A percentile compares a stretch with the other conserved stretches of the same genome.
phyloP scores from a whole-genome alignment of 2,329 filamentous ascomycete genomes.

The Myriosclerotinia curreyana region DNA sequence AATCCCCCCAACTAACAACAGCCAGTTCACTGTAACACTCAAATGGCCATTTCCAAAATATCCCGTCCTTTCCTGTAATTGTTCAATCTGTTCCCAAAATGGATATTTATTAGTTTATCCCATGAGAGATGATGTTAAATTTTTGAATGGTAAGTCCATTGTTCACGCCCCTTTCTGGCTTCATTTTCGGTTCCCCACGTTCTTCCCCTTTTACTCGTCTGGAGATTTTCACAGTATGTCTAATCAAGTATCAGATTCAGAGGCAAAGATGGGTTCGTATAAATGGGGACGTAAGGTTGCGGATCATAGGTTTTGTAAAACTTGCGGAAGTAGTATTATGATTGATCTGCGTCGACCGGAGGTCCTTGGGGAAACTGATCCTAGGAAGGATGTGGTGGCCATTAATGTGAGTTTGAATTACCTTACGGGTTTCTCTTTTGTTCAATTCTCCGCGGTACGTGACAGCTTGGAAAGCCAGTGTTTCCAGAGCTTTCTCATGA shows the following conservation, averaged over 20 bases:
- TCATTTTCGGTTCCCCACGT: not conserved
- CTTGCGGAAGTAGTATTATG: slow-evolving; percentile 29
- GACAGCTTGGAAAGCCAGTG: not conserved
- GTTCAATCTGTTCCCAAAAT: slow-evolving; percentile 59
- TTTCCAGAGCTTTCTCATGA: not conserved
- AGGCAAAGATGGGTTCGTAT: slow-evolving; percentile 23
- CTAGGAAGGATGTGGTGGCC: slow-evolving; percentile 29
- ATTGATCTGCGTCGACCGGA: slow-evolving; percentile 26
- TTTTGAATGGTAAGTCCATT: slow-evolving; percentile 22
- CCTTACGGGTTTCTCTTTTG: not conserved
- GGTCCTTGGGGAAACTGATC: slow-evolving; percentile 21
- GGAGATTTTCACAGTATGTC: not conserved
- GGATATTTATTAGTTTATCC: slow-evolving; percentile 44
- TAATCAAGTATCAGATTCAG: slow-evolving; percentile 3
- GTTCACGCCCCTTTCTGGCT: too few relatives aligned
- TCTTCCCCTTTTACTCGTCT: not conserved
- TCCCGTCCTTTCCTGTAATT: slow-evolving; percentile 57
- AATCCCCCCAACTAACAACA: not conserved
- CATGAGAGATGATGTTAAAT: slow-evolving; percentile 24
- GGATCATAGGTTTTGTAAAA: slow-evolving; percentile 31
- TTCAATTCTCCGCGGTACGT: not conserved
- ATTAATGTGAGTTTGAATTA: slow-evolving; percentile 29
- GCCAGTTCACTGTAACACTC: slow-evolving; percentile 47
- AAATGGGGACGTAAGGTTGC: slow-evolving; percentile 25
- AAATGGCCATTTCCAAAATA: slow-evolving; percentile 51